Conservation (phyloP, 2,329 filamentous ascomycete genomes). For the Penicillium sp. region DNA sequence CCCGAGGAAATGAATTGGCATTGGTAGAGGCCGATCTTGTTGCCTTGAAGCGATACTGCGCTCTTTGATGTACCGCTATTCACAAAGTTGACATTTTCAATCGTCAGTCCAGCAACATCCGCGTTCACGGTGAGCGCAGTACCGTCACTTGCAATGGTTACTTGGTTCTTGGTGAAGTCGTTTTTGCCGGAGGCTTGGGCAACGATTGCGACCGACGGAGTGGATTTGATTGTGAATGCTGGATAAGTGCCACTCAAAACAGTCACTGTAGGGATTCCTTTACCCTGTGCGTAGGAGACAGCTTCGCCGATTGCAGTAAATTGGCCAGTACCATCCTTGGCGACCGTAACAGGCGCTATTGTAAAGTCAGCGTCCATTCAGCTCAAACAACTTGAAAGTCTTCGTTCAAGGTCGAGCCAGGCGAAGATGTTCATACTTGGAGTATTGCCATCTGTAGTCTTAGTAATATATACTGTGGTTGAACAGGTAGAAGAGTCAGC, state of each 20-base stretch:
- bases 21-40: slow-evolving; percentile 41
- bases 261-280: slow-evolving; percentile 40
- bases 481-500: slow-evolving; percentile 1
- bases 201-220: slow-evolving; percentile 39
- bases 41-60: slow-evolving; percentile 32
- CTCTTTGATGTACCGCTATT: slow-evolving; percentile 12
- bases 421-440: background rate
- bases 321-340: slow-evolving; percentile 40
- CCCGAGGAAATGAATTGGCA: slow-evolving; percentile 41
- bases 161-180: slow-evolving; percentile 36
- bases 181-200: slow-evolving; percentile 28
- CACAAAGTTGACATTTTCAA: slow-evolving; percentile 38
- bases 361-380: too few species aligned
- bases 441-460: background rate
- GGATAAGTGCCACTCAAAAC: slow-evolving; percentile 45
- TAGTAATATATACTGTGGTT: slow-evolving; percentile 2
- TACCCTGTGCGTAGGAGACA: slow-evolving; percentile 40
- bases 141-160: slow-evolving; percentile 27
- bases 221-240: slow-evolving; percentile 36
- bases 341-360: slow-evolving; percentile 38
- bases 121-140: slow-evolving; percentile 28
- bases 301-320: slow-evolving; percentile 44
- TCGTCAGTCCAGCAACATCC: slow-evolving; percentile 28
- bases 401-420: too few species aligned
- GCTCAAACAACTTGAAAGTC: background rate